A percentile compares a stretch with the other conserved stretches of the same genome.
phyloP scores from a whole-genome alignment of 371 early-diverging fungal genomes.

The Lichtheimia ramosa region DNA sequence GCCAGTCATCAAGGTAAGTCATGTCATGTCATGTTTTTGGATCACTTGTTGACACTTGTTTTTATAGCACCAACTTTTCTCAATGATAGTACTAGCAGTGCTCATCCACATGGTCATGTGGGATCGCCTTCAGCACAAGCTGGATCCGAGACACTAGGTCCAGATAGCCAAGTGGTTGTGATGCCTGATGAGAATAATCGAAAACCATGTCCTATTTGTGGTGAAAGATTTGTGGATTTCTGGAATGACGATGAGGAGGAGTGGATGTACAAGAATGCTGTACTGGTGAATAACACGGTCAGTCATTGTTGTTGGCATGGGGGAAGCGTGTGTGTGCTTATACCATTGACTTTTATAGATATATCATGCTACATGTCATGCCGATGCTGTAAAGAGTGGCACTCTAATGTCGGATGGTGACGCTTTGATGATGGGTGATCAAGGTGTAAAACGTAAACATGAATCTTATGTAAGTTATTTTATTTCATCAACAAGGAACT shows the following conservation, averaged over 20 bases:
- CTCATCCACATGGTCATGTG: slow-evolving; percentile 6
- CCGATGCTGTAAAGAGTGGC: slow-evolving; percentile 50
- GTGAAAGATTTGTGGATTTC: slow-evolving; percentile 80
- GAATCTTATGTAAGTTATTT: neutral
- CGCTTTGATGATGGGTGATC: neutral
- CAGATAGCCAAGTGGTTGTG: slow-evolving; percentile 39
- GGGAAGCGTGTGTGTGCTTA: too few relatives aligned
- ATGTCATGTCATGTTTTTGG: too few relatives aligned
- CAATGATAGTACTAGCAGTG: slow-evolving; percentile 24
- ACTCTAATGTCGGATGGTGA: slow-evolving; percentile 1
- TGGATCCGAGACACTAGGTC: slow-evolving; percentile 20
- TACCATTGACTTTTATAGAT: slow-evolving; percentile 29
- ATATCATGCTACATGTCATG: slow-evolving; percentile 71
- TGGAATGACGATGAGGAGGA: slow-evolving; percentile 90
- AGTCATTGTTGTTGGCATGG: neutral
- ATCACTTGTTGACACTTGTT: neutral
- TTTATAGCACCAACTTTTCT: slow-evolving; percentile 41
- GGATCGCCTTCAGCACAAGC: slow-evolving; percentile 15
- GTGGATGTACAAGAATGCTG: slow-evolving; percentile 87
- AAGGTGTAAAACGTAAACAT: neutral
- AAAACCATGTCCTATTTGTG: slow-evolving; percentile 82
- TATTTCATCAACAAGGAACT: too few relatives aligned
- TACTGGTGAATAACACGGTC: slow-evolving; percentile 69
- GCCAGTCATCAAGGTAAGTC: slow-evolving; percentile 47
- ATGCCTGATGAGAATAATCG: slow-evolving; percentile 49